Base-by-base conservation (phyloP, 345 rosid genomes). In the Hibiscus tridactylites region DNA sequence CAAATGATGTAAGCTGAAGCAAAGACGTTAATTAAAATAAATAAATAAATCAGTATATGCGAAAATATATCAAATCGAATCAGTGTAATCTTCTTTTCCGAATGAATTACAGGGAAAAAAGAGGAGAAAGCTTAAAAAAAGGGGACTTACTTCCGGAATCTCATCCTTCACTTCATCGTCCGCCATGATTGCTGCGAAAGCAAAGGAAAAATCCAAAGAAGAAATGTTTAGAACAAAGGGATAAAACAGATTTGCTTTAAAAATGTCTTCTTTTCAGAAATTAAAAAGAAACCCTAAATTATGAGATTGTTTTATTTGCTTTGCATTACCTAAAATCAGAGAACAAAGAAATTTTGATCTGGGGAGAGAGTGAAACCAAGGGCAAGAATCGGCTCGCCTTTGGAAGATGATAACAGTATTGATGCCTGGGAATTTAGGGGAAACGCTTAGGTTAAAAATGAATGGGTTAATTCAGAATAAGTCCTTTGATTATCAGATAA, bases 1-100 rank as follows among this genome's bases (percentile, higher is more conserved):
- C 99, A 52, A 92, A 95, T 6, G 98, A 93, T 11, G 88, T 85
- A 69, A 90, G 83, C 97, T 95, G 73, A 79, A 71, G 54, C 0
- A 9, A 28, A 70, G 56, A 49, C 3, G 13, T 24, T 4, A 28
- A 16, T 28, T 29, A 68, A 61, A 12, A 42, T 9, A 61, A 42
- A n/a, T 17, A 46, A 21, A 9, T 72, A 24, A 16, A 49, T 49
- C 44, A 76, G 21, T 49, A 3, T 12, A 71, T 17, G 62, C 60
- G 65, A 19, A 56, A 60, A 31, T 47, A 31, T 31, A 0, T 28
- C 5, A 58, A 47, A 56, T 9, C 0, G 8, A 29, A 15, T 3
- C 15, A 49, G 15, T 47, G 1, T 47, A 9, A 47, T 47, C 1
- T 7, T 44, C 10, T 44, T 44, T 11, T 46, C 0, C 13, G 53